Conservation (phyloP, 148 eudicot species). For the Rhododendron griersonianum region DNA sequence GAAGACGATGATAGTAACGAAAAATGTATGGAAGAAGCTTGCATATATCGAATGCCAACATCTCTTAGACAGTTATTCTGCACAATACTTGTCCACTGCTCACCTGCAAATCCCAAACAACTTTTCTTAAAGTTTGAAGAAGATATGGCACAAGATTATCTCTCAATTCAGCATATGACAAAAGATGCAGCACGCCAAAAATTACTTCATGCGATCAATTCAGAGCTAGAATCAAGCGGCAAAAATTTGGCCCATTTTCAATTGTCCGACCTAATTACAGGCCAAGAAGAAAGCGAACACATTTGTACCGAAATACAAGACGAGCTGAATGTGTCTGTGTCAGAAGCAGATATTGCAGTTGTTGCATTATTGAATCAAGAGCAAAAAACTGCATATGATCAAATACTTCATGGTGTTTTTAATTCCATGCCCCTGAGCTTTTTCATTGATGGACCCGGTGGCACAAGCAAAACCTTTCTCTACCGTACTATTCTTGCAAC, state of each 20-base stretch:
- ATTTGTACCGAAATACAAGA: neutral
- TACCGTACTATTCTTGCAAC: neutral
- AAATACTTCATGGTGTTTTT: too few relatives aligned
- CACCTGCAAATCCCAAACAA: too few relatives aligned
- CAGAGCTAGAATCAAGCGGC: neutral
- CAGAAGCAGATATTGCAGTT: too few relatives aligned
- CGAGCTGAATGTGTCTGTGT: neutral
- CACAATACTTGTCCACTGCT: too few relatives aligned
- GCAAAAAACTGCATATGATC: neutral
- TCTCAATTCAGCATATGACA: neutral
- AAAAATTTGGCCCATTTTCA: too few relatives aligned
- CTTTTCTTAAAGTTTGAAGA: neutral
- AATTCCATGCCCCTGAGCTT: rapidly evolving
- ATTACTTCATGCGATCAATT: neutral
- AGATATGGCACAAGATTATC: neutral
- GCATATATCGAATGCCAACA: too few relatives aligned
- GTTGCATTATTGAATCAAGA: too few relatives aligned
- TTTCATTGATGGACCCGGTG: neutral
- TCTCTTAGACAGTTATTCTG: too few relatives aligned
- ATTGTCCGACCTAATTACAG: too few relatives aligned
- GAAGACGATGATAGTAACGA: too few relatives aligned
- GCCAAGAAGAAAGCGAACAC: too few relatives aligned
- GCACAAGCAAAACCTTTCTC: neutral
- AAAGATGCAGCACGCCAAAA: neutral
- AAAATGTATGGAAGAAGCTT: too few relatives aligned